These are phyloP conservation scores for Phaeosphaeria sp. DNA, from an alignment of 2,329 filamentous ascomycete genomes.

Conservation along the genomic window DNA sequence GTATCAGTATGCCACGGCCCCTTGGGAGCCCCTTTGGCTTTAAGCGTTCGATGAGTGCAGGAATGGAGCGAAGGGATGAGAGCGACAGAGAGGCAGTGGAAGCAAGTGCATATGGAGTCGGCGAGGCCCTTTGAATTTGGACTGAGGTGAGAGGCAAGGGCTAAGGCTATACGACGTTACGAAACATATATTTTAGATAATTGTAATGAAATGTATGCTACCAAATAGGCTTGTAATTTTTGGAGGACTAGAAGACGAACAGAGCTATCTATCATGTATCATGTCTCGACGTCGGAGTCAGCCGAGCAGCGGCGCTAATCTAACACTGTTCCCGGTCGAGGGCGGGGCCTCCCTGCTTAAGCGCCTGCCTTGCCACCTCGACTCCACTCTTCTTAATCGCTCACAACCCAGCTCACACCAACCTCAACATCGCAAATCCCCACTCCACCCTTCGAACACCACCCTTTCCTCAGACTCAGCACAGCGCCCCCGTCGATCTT, in stretches of 20 bases:
- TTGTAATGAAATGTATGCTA: background rate
- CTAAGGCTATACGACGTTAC: background rate
- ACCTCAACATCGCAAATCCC: conserved; percentile 6
- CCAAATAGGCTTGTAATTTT: no score
- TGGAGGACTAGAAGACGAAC: no score
- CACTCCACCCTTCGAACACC: conserved; percentile 9
- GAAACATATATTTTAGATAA: background rate
- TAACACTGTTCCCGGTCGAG: conserved; percentile 1
- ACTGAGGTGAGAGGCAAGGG: background rate
- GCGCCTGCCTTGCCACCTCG: conserved; percentile 3
- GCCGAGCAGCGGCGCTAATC: background rate
- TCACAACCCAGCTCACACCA: conserved; percentile 5
- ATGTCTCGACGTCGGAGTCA: background rate
- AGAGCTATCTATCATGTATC: no score
- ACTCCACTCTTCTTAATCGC: conserved; percentile 7
- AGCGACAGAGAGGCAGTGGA: background rate
- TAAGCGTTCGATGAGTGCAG: conserved; percentile 4
- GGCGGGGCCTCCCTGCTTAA: conserved; percentile 2
- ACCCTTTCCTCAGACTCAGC: conserved; percentile 11
- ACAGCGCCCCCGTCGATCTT: conserved; percentile 40
- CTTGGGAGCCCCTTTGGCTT: conserved; percentile 29
- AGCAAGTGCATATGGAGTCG: conserved; percentile 7
- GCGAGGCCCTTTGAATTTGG: conserved; percentile 3
- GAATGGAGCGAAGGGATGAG: background rate
- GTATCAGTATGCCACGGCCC: conserved; percentile 30